Percentiles rank a stretch among this genome's conserved stretches.
Conservation (phyloP, 352 stramenopile genomes). For the Phytopythium montanum region DNA sequence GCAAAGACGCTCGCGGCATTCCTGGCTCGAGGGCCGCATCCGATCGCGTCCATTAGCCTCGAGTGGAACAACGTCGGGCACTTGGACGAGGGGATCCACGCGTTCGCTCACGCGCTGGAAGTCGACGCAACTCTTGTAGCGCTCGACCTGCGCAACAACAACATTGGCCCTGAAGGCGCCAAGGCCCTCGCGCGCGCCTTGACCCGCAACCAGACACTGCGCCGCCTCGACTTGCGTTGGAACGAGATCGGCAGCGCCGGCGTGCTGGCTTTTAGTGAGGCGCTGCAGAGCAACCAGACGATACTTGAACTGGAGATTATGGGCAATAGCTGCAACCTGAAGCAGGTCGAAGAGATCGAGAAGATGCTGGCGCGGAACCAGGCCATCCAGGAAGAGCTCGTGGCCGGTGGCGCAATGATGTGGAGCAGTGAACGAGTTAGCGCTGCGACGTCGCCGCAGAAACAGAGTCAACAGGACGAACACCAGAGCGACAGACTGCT, state of each 20-base stretch:
- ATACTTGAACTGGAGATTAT: constrained; percentile 60
- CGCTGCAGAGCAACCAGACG: constrained; percentile 66
- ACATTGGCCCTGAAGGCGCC: constrained; percentile 67
- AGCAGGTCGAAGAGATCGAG: constrained; percentile 66
- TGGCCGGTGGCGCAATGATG: no score
- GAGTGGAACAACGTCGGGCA: constrained; percentile 87
- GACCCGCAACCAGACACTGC: constrained; percentile 53
- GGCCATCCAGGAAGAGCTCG: constrained; percentile 27
- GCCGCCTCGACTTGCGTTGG: constrained; percentile 76
- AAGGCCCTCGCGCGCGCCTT: constrained; percentile 57
- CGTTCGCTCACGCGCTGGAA: constrained; percentile 55
- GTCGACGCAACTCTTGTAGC: constrained; percentile 56
- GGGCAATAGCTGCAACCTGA: constrained; percentile 76
- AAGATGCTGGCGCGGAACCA: constrained; percentile 54
- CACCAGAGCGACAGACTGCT: constrained; percentile 44
- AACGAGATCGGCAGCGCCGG: constrained; percentile 79
- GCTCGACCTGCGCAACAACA: constrained; percentile 86
- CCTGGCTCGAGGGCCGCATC: constrained; percentile 40
- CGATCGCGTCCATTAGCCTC: constrained; percentile 55
- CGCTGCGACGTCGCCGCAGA: background rate
- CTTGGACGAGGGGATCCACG: constrained; percentile 64
- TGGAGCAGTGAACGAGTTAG: background rate
- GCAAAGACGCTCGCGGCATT: constrained; percentile 47
- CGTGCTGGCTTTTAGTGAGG: constrained; percentile 63
- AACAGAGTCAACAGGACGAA: constrained; percentile 1